Conservation (phyloP, 441 rosid genomes). For the Raphanus hybrid region DNA sequence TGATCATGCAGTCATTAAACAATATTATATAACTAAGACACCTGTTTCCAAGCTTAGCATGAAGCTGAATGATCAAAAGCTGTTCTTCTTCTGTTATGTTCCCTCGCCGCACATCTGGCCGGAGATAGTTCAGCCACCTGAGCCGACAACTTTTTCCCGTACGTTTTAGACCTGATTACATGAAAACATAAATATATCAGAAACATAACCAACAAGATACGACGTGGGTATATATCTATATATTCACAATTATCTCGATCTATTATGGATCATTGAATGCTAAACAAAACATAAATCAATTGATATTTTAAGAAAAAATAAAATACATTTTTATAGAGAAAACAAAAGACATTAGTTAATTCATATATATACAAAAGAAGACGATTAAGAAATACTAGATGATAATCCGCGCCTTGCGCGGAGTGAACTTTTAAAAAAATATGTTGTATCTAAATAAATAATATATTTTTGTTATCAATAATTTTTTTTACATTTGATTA, state of each 20-base stretch:
- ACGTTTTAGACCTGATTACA: constrained; percentile 53
- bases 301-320: not conserved
- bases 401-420: no score
- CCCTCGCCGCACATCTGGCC: constrained; percentile 62
- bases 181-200: not conserved
- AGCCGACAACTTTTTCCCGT: constrained; percentile 75
- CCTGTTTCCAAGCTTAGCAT: constrained; percentile 58
- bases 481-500: no score
- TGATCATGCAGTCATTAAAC: not conserved
- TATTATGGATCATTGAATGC: not conserved
- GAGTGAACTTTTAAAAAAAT: no score
- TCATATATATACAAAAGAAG: not conserved
- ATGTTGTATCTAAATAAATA: no score
- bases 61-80: constrained; percentile 50
- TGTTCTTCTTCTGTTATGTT: constrained; percentile 56
- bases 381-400: constrained; percentile 25
- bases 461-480: no score
- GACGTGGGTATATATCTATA: not conserved
- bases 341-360: not conserved
- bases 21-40: not conserved
- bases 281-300: not conserved
- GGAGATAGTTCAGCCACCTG: constrained; percentile 68
- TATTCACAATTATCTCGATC: constrained; percentile 4
- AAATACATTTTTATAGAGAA: not conserved
- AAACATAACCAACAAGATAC: not conserved